Conservation (phyloP, 257 asterid species). For the Paulownia fortunei region DNA sequence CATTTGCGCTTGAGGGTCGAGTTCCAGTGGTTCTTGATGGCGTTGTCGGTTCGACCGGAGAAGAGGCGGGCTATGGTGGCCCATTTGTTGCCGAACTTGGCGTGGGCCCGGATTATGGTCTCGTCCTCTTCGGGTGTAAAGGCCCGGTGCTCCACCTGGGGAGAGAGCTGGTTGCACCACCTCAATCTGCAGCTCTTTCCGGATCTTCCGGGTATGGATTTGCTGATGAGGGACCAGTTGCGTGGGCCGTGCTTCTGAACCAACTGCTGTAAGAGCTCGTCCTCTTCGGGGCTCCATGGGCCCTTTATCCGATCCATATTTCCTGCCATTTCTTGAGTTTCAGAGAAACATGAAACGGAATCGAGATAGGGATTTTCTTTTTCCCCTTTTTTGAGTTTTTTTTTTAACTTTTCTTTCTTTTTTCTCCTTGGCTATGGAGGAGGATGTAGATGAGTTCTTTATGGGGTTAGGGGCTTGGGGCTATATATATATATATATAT, state of each 20-base stretch:
- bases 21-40: constrained; percentile 65
- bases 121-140: constrained; percentile 50
- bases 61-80: constrained; percentile 56
- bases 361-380: not conserved
- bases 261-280: constrained; percentile 36
- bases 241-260: constrained; percentile 48
- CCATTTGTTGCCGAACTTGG: constrained; percentile 55
- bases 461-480: not conserved
- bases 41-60: constrained; percentile 61
- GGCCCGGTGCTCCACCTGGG: constrained; percentile 52
- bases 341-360: not conserved
- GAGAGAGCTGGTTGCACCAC: constrained; percentile 63
- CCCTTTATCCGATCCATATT: constrained; percentile 48
- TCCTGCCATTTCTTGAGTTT: constrained; percentile 15
- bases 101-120: constrained; percentile 52
- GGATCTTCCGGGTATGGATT: constrained; percentile 46
- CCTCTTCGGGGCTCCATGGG: constrained; percentile 62
- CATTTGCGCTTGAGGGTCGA: constrained; percentile 71
- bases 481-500: not conserved
- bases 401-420: not conserved
- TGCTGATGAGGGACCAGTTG: constrained; percentile 54
- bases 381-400: not conserved
- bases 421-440: not conserved
- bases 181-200: constrained; percentile 57
- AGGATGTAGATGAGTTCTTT: constrained; percentile 9